These are phyloP conservation scores for Cryptosporidium canis DNA, from an alignment of 169 alveolate species.

Conservation along the genomic window DNA sequence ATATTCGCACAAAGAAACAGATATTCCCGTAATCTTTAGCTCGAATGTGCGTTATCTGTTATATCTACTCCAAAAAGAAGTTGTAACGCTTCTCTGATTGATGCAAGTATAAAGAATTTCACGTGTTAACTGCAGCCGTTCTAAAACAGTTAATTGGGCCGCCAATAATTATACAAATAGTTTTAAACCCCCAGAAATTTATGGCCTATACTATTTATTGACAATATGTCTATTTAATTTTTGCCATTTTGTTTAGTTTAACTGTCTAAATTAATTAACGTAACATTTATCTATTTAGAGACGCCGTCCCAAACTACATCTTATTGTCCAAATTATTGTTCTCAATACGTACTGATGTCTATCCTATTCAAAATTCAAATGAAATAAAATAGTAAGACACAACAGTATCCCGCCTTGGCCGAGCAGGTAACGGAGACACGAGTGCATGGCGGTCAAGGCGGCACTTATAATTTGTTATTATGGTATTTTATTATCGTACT, in stretches of 20 bases:
- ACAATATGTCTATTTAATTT: not conserved
- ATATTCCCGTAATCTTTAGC: not conserved
- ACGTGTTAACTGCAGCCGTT: not conserved
- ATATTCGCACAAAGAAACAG: not conserved
- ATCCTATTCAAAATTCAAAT: not conserved
- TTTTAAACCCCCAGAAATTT: not conserved
- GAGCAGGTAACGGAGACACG: not conserved
- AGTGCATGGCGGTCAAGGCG: conserved; percentile 1
- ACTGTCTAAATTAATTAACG: not conserved
- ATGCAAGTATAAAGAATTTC: not conserved
- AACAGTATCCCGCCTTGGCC: not conserved
- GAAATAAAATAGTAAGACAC: too few species aligned
- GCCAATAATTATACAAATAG: not conserved
- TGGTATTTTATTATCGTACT: not conserved
- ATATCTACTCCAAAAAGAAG: not conserved
- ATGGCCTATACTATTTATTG: not conserved
- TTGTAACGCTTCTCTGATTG: not conserved
- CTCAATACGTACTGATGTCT: not conserved
- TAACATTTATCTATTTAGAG: conserved; percentile 27
- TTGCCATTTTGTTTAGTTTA: not conserved
- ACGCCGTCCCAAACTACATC: conserved; percentile 72
- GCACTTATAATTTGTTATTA: not conserved
- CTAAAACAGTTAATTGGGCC: not conserved
- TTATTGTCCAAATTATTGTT: not conserved
- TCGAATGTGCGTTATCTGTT: not conserved